Conservation (phyloP, 345 rosid genomes). For the Brassica cretica region DNA sequence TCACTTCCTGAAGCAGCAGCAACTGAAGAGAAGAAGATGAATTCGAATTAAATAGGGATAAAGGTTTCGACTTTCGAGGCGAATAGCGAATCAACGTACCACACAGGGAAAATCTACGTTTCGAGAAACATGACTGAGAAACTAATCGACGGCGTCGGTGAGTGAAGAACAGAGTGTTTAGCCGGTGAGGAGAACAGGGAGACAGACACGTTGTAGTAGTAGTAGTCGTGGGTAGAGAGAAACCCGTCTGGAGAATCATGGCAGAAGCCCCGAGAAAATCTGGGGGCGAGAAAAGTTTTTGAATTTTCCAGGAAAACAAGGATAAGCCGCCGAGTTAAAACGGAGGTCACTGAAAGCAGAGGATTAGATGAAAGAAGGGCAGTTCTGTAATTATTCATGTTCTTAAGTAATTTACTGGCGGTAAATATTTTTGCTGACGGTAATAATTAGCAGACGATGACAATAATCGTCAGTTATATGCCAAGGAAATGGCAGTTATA, state of each 20-base stretch:
- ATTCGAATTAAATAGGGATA: not conserved
- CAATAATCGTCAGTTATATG: too few relatives aligned
- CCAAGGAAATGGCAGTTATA: not conserved
- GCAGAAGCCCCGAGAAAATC: conserved; percentile 32
- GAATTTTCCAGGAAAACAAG: conserved; percentile 20
- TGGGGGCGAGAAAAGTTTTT: conserved; percentile 6
- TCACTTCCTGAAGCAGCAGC: conserved; percentile 58
- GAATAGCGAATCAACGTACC: conserved; percentile 12
- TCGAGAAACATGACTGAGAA: not conserved
- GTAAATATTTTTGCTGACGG: not conserved
- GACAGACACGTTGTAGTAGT: conserved; percentile 46
- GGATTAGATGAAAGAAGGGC: conserved; percentile 27
- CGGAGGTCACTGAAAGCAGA: not conserved
- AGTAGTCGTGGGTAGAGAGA: conserved; percentile 49
- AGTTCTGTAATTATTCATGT: not conserved
- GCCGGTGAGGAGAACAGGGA: conserved; percentile 54
- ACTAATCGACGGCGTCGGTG: conserved; percentile 43
- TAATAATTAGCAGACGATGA: not conserved
- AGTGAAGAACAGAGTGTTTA: conserved; percentile 75
- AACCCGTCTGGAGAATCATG: conserved; percentile 48
- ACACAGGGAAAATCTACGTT: conserved; percentile 4
- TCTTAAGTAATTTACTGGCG: not conserved
- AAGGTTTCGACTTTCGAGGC: not conserved
- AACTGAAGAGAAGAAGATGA: conserved; percentile 45
- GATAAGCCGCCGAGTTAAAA: conserved; percentile 32